Conservation (phyloP, 805 yeast species). For the Candida suzukii region DNA sequence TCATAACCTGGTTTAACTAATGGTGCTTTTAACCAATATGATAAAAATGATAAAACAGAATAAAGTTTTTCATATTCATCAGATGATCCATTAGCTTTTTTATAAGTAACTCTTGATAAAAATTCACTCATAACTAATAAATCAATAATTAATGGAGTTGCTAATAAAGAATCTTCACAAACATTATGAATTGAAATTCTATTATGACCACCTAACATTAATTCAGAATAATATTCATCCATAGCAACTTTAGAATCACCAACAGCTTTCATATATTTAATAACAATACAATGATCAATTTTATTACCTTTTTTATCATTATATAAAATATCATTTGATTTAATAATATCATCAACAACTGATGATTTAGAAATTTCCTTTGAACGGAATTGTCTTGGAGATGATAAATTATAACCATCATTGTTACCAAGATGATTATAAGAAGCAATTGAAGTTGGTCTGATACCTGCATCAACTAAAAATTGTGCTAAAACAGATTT, state of each 20-base stretch:
- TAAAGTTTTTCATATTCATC: constrained; percentile 55
- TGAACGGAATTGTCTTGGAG: constrained; percentile 90
- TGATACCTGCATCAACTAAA: constrained; percentile 94
- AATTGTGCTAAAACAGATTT: constrained; percentile 96
- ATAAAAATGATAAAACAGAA: constrained; percentile 77
- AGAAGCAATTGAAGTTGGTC: constrained; percentile 90
- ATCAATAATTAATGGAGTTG: constrained; percentile 91
- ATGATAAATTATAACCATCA: constrained; percentile 87
- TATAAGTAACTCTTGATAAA: constrained; percentile 78
- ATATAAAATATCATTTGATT: constrained; percentile 77
- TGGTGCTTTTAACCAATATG: constrained; percentile 97
- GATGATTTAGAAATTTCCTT: constrained; percentile 92
- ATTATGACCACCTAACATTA: constrained; percentile 97
- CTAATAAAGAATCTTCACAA: constrained; percentile 92
- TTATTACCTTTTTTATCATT: constrained; percentile 69
- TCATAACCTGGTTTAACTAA: constrained; percentile 85
- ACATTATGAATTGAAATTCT: constrained; percentile 91
- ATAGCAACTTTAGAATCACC: constrained; percentile 96
- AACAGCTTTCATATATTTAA: constrained; percentile 89
- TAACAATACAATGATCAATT: constrained; percentile 92
- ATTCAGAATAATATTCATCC: constrained; percentile 96
- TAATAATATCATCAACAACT: constrained; percentile 91
- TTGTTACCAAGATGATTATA: constrained; percentile 96
- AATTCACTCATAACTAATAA: constrained; percentile 87
- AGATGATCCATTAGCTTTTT: constrained; percentile 31